Percentiles rank a stretch among this genome's conserved stretches.
Conservation (phyloP, 2,329 filamentous ascomycete genomes). For the Calonectria pseudoreteaudii region DNA sequence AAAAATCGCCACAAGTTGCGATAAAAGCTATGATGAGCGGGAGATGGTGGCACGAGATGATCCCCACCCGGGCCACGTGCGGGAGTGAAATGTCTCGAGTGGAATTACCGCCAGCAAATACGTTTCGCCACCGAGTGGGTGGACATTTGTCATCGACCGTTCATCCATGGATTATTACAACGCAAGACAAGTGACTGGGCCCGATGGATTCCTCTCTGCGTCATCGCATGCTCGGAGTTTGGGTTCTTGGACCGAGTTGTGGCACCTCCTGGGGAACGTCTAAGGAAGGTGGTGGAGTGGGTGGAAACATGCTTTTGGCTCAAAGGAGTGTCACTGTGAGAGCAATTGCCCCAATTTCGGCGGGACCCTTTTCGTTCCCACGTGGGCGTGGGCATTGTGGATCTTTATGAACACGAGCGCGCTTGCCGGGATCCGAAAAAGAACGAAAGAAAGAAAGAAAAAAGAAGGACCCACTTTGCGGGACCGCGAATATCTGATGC, state of each 20-base stretch:
- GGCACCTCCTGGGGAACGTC: not conserved
- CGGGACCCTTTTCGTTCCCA: not conserved
- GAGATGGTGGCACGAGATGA: not conserved
- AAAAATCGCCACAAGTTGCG: no score
- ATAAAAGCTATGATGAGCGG: not conserved
- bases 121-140: not conserved
- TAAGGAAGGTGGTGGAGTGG: not conserved
- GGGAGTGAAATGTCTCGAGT: not conserved
- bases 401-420: not conserved
- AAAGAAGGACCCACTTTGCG: not conserved
- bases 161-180: not conserved
- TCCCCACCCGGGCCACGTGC: not conserved
- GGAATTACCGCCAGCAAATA: no score
- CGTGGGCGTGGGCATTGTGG: not conserved
- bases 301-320: not conserved
- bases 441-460: no score
- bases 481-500: not conserved
- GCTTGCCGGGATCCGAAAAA: not conserved
- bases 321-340: not conserved
- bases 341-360: not conserved
- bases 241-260: not conserved
- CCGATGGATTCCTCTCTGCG: not conserved
- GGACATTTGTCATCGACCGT: not conserved
- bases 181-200: not conserved
- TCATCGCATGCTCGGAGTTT: not conserved